phyloP scores from a whole-genome alignment of 331 rosid species.

The Acacia pycnantha region DNA sequence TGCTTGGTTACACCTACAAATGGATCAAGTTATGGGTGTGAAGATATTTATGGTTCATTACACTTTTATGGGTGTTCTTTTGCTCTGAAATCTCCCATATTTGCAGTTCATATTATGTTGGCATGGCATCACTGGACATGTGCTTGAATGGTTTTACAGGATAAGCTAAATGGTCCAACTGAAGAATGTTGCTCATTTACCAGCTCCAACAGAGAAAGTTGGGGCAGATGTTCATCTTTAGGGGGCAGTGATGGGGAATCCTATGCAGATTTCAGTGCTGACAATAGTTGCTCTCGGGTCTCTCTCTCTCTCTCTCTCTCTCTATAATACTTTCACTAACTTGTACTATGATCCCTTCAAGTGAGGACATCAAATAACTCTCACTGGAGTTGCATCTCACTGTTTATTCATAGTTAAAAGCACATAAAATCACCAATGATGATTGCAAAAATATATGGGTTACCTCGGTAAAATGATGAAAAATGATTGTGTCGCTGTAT shows the following conservation, averaged over 20 bases:
- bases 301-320: slow-evolving; percentile 1
- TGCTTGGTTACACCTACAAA: neutral
- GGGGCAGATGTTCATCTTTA: slow-evolving; percentile 98
- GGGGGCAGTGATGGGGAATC: slow-evolving; percentile 96
- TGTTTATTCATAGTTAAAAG: neutral
- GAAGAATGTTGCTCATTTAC: slow-evolving; percentile 95
- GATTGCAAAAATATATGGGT: neutral
- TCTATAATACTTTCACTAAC: neutral
- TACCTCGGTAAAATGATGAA: neutral
- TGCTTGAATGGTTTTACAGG: slow-evolving; percentile 54
- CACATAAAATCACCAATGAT: neutral
- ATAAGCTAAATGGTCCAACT: slow-evolving; percentile 55
- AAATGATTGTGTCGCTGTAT: neutral
- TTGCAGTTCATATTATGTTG: neutral
- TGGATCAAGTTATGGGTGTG: neutral
- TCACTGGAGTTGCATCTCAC: neutral
- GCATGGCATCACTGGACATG: slow-evolving; percentile 29
- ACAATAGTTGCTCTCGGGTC: slow-evolving; percentile 68
- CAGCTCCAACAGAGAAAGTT: slow-evolving; percentile 96
- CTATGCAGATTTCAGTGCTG: slow-evolving; percentile 58
- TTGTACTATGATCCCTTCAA: neutral
- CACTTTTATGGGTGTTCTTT: neutral
- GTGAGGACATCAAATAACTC: neutral
- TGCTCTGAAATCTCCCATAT: neutral
- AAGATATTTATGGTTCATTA: neutral